Percentiles rank a stretch among this genome's conserved stretches.
These are phyloP conservation scores for Paramecium caudatum DNA, from an alignment of 73 alveolate genomes.

Conservation along the genomic window DNA sequence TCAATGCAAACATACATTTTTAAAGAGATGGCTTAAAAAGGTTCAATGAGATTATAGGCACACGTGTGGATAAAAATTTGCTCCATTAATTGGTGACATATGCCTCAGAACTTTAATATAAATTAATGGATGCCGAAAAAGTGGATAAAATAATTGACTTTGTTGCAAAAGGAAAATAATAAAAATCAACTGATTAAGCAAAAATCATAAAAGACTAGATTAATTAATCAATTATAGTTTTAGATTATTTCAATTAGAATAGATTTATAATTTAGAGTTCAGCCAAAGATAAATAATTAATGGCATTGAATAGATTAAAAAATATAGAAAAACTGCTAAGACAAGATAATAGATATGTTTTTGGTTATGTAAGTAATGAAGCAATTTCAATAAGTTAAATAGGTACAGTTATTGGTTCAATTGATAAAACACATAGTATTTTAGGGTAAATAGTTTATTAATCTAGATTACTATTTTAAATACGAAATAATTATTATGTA, in stretches of 20 bases:
- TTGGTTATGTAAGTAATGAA: not conserved
- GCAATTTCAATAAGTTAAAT: slow-evolving; percentile 3
- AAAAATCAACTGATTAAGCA: not conserved
- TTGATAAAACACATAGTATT: not conserved
- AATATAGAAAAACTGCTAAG: not conserved
- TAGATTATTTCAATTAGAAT: not conserved
- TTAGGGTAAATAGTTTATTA: not conserved
- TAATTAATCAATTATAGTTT: not conserved
- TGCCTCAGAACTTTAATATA: not conserved
- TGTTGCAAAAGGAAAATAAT: not conserved
- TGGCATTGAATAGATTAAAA: not conserved
- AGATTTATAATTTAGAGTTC: not conserved
- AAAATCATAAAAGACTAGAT: not conserved
- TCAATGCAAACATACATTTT: not conserved
- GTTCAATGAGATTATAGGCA: not conserved
- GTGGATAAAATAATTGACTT: not conserved
- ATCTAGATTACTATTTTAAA: not conserved
- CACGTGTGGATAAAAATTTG: not conserved
- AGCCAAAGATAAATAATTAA: not conserved
- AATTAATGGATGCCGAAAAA: not conserved
- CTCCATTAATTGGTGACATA: not conserved
- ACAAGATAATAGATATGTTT: not conserved
- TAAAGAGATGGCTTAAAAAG: slow-evolving; percentile 3
- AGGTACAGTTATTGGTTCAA: not conserved
- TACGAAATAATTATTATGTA: not conserved